Percentiles rank a stretch among this genome's conserved stretches.
Evolutionary conservation across 148 eudicot species (phyloP).

Genomic region (Camellia japonica): DNA sequence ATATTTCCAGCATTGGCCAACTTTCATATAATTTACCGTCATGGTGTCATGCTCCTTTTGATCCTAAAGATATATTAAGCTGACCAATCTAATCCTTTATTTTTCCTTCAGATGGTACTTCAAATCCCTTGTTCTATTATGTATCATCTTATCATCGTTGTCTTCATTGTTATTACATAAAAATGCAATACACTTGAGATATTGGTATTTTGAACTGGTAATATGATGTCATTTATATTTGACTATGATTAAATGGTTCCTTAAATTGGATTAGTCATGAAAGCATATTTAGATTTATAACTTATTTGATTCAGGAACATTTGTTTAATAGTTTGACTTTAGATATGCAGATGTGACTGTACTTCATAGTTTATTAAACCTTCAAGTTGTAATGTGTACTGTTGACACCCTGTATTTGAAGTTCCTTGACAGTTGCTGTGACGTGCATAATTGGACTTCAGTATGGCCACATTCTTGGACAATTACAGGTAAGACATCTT

Average conservation of each 20-base stretch:
- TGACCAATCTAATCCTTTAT: conserved; percentile 21
- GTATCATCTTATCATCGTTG: not conserved
- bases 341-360: not conserved
- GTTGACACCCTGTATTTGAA: conserved; percentile 22
- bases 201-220: too few species aligned
- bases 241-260: not conserved
- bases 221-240: not conserved
- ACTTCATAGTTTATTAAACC: not conserved
- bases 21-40: conserved; percentile 58
- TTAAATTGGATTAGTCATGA: not conserved
- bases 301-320: not conserved
- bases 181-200: not conserved
- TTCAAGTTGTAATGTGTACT: not conserved
- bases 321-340: not conserved
- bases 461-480: conserved; percentile 73
- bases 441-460: conserved; percentile 78
- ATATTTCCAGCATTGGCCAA: conserved; percentile 44
- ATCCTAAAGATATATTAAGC: conserved; percentile 92
- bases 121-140: not conserved
- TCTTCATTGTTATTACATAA: not conserved
- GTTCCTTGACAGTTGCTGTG: conserved; percentile 71
- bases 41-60: conserved; percentile 94
- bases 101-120: not conserved
- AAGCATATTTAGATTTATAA: not conserved
- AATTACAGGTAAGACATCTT: conserved; percentile 50